Base-by-base conservation (phyloP, 1,139 yeast genomes). In the Lodderomyces elongisporus region DNA sequence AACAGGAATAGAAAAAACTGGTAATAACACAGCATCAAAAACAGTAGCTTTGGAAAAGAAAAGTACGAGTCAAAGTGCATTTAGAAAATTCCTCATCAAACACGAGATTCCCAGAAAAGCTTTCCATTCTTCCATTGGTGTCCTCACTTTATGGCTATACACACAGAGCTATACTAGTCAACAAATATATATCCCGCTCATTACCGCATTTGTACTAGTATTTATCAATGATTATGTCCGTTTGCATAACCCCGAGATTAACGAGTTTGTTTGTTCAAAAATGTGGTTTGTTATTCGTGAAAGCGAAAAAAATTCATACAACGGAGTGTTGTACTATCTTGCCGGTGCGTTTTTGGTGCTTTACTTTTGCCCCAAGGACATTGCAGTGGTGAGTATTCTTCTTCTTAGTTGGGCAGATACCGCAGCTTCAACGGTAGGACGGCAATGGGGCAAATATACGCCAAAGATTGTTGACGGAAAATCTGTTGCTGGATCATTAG, bases 371-470 rank as follows among this genome's bases (percentile, higher is more conserved):
- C 82, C 94, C 12, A 87, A 87, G 60, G 98, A 91, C 52, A 78
- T 91, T 33, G 69, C 81, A 1, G 65, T 89, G 17, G 68, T 88
- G 65, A 71, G 95, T 17, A 77, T 87, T 6, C 66, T 88, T 44
- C 64, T 91, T 37, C 71, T 91, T 43, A 84, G 96, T 52, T 91
- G 97, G 97, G 89, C 95, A 8, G 98, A 91, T 54, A 88, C 97
- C 7, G 93, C 97, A 4, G 98, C 98, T 2, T 85, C 96, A 3
- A 85, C 96, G 1, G 59, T 89, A 49, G 98, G 97, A 15, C 72
- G 97, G 45, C 73, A 72, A 34, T 87, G 64, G 55, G 97, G 97
- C 5, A 71, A 83, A 47, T 70, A 83, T 46, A 87, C 96, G 5
- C 95, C 95, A 27, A 78, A 79, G 51, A 58, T 89, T 24, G 70